These are phyloP conservation scores for Blastomyces percursus DNA, from an alignment of 2,329 filamentous ascomycete genomes.

Conservation along the genomic window DNA sequence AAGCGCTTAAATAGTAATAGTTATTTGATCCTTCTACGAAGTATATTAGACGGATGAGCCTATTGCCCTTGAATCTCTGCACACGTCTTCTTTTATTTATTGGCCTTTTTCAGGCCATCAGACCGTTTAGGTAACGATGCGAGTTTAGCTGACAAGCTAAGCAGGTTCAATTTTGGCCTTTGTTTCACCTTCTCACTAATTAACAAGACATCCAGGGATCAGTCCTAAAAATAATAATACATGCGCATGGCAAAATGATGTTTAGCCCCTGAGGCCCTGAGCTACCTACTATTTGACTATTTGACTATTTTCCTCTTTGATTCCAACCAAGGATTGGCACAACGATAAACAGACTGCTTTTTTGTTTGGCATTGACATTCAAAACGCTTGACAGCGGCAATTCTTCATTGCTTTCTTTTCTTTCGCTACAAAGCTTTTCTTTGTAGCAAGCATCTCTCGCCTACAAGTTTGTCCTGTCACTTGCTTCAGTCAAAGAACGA, in stretches of 20 bases:
- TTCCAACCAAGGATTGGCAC: background rate
- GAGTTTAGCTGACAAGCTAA: background rate
- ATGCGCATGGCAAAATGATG: background rate
- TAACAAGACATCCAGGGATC: background rate
- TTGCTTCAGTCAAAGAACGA: background rate
- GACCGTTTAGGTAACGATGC: background rate
- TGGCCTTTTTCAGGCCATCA: background rate
- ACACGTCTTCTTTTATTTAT: no score
- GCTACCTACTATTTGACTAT: background rate
- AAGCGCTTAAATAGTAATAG: background rate
- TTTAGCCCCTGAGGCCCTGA: background rate
- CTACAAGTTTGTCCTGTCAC: background rate
- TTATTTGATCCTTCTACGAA: background rate
- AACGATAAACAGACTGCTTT: background rate
- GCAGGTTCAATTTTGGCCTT: background rate
- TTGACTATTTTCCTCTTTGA: background rate
- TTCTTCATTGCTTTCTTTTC: background rate
- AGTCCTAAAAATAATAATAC: background rate
- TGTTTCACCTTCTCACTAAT: background rate
- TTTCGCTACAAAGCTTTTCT: background rate
- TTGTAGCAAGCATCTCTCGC: background rate
- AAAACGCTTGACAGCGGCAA: background rate
- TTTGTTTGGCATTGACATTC: background rate
- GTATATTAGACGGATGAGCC: background rate
- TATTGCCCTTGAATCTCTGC: background rate